phyloP scores from a whole-genome alignment of 1,284 basidiomycete species.

The Agroathelia rolfsii region DNA sequence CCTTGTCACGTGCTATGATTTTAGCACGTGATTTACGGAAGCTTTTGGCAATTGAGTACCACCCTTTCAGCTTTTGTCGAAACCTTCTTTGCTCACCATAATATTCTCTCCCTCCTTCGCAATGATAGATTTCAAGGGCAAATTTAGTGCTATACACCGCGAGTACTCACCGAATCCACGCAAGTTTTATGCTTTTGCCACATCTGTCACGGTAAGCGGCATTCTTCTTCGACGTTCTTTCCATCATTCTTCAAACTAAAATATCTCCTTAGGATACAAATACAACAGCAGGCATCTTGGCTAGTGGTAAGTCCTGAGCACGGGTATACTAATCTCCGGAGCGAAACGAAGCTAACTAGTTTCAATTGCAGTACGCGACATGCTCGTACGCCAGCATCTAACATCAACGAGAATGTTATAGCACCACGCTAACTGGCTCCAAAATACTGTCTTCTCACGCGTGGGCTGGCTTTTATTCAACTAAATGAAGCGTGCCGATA shows the following conservation, averaged over 20 bases:
- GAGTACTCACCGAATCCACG: constrained; percentile 66
- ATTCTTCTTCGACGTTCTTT: constrained; percentile 6
- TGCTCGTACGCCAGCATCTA: constrained; percentile 26
- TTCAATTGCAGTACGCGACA: constrained; percentile 21
- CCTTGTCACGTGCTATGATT: background rate
- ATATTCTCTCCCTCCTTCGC: no score
- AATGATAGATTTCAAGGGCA: constrained; percentile 63
- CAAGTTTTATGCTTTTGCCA: constrained; percentile 73
- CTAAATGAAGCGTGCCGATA: background rate
- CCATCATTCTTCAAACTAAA: background rate
- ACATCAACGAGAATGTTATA: no score
- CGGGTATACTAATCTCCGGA: no score
- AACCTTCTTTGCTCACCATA: no score
- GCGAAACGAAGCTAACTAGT: background rate
- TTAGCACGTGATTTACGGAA: no score
- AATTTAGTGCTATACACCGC: constrained; percentile 69
- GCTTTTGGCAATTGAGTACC: no score
- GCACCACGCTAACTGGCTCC: no score
- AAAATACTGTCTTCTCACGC: no score
- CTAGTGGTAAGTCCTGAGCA: constrained; percentile 43
- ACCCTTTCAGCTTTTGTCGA: no score
- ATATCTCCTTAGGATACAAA: constrained; percentile 44
- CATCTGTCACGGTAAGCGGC: constrained; percentile 56
- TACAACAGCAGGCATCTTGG: constrained; percentile 69
- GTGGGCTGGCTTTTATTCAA: no score